Base-by-base conservation (phyloP, 2,329 filamentous ascomycete species). In the Ophiostoma ulmi region DNA sequence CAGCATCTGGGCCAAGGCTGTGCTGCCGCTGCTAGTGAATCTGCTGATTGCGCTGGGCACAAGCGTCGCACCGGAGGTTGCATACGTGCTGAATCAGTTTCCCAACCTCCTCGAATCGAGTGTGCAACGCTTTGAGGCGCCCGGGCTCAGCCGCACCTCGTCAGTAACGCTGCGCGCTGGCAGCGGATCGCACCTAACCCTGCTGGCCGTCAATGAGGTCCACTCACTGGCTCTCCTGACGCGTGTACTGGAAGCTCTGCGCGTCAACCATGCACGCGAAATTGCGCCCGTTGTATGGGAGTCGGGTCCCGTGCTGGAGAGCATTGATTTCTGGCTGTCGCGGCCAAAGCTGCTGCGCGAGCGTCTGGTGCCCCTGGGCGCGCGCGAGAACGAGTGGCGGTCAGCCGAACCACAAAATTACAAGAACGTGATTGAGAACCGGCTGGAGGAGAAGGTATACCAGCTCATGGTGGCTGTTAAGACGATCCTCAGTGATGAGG, bases 71-170 rank as follows among this genome's bases (percentile, higher is more conserved):
- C 88, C 90, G 0, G 95, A 99, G 79, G 88, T 98, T 6, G 87
- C 91, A 0, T 89, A 90, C 71, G 96, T 98, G 77, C 84, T 99
- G 38, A 97, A 96, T 77, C 91, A 93, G 77, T 99, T 97, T 78
- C 90, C 92, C 13, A 86, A 88, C 66, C 89, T 98, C 72, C 84
- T 99, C 11, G 80, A 82, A 61, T 87, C 91, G 39, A 92, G 92
- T 14, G 86, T 90, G 8, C 87, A 88, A 68, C 86, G 91, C 0
- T 88, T 98, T 73, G 90, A 92, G 76, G 82, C 87, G 44, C 82
- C 87, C 31, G 80, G 85, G 0, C 81, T 84, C 6, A 86, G 83
- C 74, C 83, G 86, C 41, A 87, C 26, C 20, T 63, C 70, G 52
- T 38, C 64, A 31, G 61, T 48, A 2, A 58, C 66, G 1, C 39